Conservation (phyloP, 1,139 yeast species). For the Yamadazyma siamensis region DNA sequence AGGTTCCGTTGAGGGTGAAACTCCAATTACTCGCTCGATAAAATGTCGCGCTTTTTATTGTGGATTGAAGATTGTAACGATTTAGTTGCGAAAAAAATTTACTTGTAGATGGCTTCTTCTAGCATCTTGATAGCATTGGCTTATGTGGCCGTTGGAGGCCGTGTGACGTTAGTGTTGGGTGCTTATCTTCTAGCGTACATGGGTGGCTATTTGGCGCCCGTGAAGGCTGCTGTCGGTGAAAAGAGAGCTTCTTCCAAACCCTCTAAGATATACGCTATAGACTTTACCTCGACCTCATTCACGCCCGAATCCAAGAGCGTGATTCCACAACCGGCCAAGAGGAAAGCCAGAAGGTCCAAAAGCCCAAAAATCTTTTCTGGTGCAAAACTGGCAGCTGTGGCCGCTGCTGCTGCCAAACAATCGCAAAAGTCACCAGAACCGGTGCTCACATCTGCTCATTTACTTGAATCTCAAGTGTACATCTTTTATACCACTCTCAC, state of each 20-base stretch:
- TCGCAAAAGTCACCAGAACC: constrained; percentile 15
- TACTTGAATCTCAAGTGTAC: constrained; percentile 47
- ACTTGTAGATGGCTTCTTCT: too few species aligned
- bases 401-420: constrained; percentile 4
- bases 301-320: constrained; percentile 23
- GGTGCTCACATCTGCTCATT: constrained; percentile 29
- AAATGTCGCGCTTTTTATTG: neutral
- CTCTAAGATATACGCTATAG: constrained; percentile 39
- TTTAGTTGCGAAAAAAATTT: too few species aligned
- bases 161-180: too few species aligned
- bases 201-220: too few species aligned
- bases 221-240: too few species aligned
- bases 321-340: constrained; percentile 12
- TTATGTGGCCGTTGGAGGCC: too few species aligned
- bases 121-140: too few species aligned
- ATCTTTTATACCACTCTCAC: constrained; percentile 84
- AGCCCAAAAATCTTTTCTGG: constrained; percentile 42
- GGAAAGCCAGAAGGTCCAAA: constrained; percentile 23
- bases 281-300: constrained; percentile 38
- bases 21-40: too few species aligned
- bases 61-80: too few species aligned
- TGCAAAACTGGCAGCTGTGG: constrained; percentile 19
- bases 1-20: too few species aligned
- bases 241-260: neutral
- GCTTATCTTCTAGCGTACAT: too few species aligned